Conservation (phyloP, 2,329 filamentous ascomycete species). For the Fusarium sp. region DNA sequence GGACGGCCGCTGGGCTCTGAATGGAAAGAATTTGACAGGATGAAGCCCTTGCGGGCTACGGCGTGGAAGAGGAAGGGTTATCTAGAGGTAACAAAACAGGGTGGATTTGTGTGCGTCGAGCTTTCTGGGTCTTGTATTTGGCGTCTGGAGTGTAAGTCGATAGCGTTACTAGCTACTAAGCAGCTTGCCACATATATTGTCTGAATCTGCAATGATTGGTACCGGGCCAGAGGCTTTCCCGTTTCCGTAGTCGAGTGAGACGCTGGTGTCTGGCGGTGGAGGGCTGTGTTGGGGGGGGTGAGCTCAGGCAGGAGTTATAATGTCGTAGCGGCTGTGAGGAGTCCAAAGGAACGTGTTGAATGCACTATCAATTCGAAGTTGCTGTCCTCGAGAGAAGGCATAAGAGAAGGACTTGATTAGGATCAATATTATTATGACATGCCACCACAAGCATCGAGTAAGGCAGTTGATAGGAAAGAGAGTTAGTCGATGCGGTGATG, state of each 20-base stretch:
- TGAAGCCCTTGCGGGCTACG: constrained; percentile 68
- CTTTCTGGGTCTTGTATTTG: constrained; percentile 40
- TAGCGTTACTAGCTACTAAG: constrained; percentile 45
- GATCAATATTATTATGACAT: constrained; percentile 30
- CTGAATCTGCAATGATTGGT: constrained; percentile 43
- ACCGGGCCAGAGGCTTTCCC: constrained; percentile 47
- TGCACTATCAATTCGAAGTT: constrained; percentile 35
- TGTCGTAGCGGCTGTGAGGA: constrained; percentile 40
- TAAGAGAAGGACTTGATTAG: constrained; percentile 42
- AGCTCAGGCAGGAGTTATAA: constrained; percentile 37
- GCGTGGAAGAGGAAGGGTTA: constrained; percentile 51
- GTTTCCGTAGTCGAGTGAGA: constrained; percentile 48
- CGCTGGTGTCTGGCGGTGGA: constrained; percentile 43
- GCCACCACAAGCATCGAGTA: constrained; percentile 21
- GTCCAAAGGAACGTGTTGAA: constrained; percentile 47
- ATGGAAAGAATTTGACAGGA: constrained; percentile 69
- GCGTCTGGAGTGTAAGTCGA: constrained; percentile 46
- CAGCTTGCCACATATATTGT: constrained; percentile 48
- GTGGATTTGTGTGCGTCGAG: constrained; percentile 46
- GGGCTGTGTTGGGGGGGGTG: constrained; percentile 43
- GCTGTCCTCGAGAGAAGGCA: constrained; percentile 29
- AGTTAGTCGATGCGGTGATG: constrained; percentile 42
- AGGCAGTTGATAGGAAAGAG: constrained; percentile 35
- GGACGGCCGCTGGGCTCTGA: constrained; percentile 76
- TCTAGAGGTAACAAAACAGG: constrained; percentile 45